Evolutionary conservation across 768 basidiomycete species (phyloP).

Genomic region (Tephrocybe rancida): DNA sequence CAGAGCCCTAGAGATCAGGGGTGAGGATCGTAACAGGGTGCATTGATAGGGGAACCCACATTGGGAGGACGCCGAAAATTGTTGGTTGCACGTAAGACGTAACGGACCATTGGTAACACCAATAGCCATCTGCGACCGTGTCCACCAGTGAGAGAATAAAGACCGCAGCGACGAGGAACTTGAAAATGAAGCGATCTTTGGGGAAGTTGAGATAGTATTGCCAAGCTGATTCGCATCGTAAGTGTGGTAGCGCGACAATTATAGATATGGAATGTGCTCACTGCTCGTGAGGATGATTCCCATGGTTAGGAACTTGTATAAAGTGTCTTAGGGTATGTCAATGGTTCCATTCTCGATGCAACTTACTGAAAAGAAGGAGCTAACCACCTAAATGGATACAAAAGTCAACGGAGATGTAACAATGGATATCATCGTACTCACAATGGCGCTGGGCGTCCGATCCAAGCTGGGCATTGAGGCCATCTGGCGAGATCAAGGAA

Average conservation of each 20-base stretch:
- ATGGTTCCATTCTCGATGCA: neutral
- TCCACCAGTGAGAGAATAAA: neutral
- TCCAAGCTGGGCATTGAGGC: neutral
- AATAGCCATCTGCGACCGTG: slow-evolving; percentile 4
- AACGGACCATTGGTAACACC: slow-evolving; percentile 4
- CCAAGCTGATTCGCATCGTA: neutral
- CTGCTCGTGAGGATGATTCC: neutral
- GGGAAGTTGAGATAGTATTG: slow-evolving; percentile 3
- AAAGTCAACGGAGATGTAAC: no score
- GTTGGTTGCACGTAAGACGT: neutral
- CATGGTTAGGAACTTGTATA: neutral
- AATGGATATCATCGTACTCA: neutral
- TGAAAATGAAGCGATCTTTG: slow-evolving; percentile 1
- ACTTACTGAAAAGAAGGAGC: slow-evolving; percentile 6
- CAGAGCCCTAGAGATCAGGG: neutral
- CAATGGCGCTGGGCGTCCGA: slow-evolving; percentile 3
- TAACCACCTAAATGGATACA: neutral
- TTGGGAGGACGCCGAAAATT: neutral
- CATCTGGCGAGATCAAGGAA: neutral
- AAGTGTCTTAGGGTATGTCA: neutral
- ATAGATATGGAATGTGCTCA: neutral
- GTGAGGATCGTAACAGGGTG: neutral
- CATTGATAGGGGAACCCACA: neutral
- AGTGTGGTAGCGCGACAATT: no score
- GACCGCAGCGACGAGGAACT: neutral